Conservation (phyloP, 2,329 filamentous ascomycete species). For the Didymella lethalis region DNA sequence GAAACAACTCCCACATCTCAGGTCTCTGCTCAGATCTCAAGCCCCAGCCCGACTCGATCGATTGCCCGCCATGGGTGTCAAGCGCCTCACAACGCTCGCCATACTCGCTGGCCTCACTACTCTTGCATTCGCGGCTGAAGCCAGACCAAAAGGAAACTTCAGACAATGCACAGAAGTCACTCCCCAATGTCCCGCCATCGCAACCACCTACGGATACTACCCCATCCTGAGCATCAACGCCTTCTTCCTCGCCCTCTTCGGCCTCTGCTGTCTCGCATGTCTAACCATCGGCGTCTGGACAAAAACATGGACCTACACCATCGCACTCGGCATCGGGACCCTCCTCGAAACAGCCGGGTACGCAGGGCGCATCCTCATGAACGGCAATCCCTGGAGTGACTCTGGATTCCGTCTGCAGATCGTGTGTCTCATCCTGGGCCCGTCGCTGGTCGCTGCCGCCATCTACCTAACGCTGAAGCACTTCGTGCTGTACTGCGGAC, state of each 20-base stretch:
- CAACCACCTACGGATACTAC: conserved; percentile 53
- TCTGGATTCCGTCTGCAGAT: conserved; percentile 55
- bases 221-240: conserved; percentile 50
- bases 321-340: conserved; percentile 51
- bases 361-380: conserved; percentile 53
- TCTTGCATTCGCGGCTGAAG: conserved; percentile 23
- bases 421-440: conserved; percentile 54
- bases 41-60: background rate
- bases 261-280: conserved; percentile 27
- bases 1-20: background rate
- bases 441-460: conserved; percentile 56
- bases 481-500: conserved; percentile 55
- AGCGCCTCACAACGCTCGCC: conserved; percentile 8
- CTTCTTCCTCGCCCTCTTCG: conserved; percentile 46
- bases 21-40: conserved; percentile 7
- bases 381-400: conserved; percentile 54
- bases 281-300: conserved; percentile 41
- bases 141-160: conserved; percentile 34
- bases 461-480: conserved; percentile 60
- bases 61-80: conserved; percentile 8
- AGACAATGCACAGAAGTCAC: conserved; percentile 35
- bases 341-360: conserved; percentile 56
- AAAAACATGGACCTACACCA: conserved; percentile 52
- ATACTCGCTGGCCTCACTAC: conserved; percentile 6
- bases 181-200: conserved; percentile 43